Evolutionary conservation across 371 early-diverging fungal species (phyloP).

Genomic region (Mortierella sp.): DNA sequence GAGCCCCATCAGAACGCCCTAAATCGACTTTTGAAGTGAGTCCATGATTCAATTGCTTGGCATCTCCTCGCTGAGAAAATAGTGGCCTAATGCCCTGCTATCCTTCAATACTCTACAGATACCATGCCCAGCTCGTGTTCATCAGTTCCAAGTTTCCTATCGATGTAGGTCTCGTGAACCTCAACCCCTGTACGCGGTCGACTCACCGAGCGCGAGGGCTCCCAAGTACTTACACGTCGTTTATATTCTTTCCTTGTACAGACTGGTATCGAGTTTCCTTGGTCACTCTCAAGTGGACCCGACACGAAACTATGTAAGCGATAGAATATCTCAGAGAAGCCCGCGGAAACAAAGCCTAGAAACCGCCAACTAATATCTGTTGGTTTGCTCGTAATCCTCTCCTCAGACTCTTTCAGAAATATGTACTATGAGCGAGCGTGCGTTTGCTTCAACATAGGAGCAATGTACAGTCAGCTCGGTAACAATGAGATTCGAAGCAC

Average conservation of each 20-base stretch:
- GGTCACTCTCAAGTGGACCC: constrained; percentile 63
- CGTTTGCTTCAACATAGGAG: constrained; percentile 86
- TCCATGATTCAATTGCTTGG: neutral
- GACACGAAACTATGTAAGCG: constrained; percentile 48
- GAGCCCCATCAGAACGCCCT: constrained; percentile 77
- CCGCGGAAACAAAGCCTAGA: no score
- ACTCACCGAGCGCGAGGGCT: no score
- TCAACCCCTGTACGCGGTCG: neutral
- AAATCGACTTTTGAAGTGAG: constrained; percentile 74
- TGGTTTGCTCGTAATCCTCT: no score
- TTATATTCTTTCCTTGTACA: constrained; percentile 30
- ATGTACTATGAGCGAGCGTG: constrained; percentile 87
- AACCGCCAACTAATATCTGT: no score
- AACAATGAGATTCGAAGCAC: constrained; percentile 68
- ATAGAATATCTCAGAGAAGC: neutral
- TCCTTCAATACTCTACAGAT: constrained; percentile 55
- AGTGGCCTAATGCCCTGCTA: no score
- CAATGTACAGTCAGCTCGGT: constrained; percentile 83
- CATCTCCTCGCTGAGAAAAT: no score
- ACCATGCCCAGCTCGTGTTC: constrained; percentile 87
- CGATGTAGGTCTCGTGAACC: constrained; percentile 66
- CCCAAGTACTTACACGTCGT: no score
- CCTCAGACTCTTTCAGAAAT: constrained; percentile 59
- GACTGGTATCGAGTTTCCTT: constrained; percentile 77
- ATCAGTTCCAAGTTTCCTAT: constrained; percentile 87